Evolutionary conservation across 2,329 filamentous ascomycete species (phyloP).

Genomic region (Cercospora sp.): DNA sequence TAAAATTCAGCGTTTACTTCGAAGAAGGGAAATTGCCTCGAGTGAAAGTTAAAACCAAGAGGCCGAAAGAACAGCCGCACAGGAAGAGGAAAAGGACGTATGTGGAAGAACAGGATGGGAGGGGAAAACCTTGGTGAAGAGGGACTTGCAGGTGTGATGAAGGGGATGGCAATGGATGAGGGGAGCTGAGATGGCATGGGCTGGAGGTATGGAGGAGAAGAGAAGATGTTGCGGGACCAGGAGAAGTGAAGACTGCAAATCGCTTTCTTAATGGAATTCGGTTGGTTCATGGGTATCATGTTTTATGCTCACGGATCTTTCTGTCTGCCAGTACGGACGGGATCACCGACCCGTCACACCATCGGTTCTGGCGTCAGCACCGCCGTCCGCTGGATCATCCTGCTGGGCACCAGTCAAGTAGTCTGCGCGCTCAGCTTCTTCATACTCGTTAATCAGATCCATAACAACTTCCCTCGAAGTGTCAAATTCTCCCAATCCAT

Average conservation of each 20-base stretch:
- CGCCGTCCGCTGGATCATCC: constrained; percentile 33
- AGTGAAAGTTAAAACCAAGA: constrained; percentile 34
- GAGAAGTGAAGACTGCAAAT: background rate
- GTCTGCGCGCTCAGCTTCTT: constrained; percentile 86
- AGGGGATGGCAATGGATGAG: constrained; percentile 10
- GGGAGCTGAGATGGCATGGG: background rate
- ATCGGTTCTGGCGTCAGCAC: constrained; percentile 43
- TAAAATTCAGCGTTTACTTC: constrained; percentile 37
- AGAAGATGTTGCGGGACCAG: background rate
- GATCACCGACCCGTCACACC: constrained; percentile 44
- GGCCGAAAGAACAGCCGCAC: constrained; percentile 22
- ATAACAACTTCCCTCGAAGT: constrained; percentile 88
- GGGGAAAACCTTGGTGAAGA: constrained; percentile 64
- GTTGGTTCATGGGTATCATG: constrained; percentile 2
- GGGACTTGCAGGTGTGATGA: constrained; percentile 36
- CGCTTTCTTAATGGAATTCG: background rate
- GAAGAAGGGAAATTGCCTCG: constrained; percentile 32
- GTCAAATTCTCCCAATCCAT: constrained; percentile 92
- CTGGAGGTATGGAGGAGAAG: background rate
- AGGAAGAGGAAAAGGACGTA: constrained; percentile 49
- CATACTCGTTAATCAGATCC: constrained; percentile 90
- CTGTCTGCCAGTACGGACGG: background rate
- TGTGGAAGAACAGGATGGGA: constrained; percentile 61
- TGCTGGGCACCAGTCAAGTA: constrained; percentile 67
- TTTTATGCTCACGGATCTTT: constrained; percentile 55